These are phyloP conservation scores for Pseudocercospora musae DNA, from an alignment of 2,329 filamentous ascomycete genomes.

Conservation along the genomic window DNA sequence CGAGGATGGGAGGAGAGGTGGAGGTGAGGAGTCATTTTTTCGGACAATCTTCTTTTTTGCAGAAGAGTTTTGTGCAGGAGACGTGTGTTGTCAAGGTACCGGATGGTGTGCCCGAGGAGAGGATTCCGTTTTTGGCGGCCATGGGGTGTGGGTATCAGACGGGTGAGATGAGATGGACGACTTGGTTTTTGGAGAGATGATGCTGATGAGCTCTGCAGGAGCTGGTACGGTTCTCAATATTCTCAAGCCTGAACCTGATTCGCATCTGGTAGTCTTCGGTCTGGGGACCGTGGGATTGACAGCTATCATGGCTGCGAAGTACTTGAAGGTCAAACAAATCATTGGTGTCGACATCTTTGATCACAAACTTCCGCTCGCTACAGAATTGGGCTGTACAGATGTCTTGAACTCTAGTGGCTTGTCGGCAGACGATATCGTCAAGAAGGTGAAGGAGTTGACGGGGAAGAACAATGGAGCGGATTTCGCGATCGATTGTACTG, in stretches of 20 bases:
- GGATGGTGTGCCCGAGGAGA: constrained; percentile 8
- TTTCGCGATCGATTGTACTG: constrained; percentile 21
- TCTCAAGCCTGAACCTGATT: constrained; percentile 15
- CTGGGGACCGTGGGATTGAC: constrained; percentile 22
- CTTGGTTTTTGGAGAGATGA: neutral
- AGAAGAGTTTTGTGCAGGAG: constrained; percentile 19
- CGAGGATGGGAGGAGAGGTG: constrained; percentile 4
- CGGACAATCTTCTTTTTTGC: constrained; percentile 17
- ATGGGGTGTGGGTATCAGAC: constrained; percentile 25
- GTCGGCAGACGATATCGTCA: constrained; percentile 6
- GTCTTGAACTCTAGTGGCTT: constrained; percentile 16
- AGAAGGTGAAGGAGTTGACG: constrained; percentile 17
- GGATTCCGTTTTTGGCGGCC: constrained; percentile 13
- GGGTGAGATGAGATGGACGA: constrained; percentile 3
- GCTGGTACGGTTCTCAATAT: constrained; percentile 22
- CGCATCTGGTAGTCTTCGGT: constrained; percentile 20
- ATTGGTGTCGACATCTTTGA: constrained; percentile 25
- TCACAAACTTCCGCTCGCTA: constrained; percentile 18
- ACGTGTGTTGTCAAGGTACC: constrained; percentile 17
- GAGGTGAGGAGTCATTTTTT: constrained; percentile 24
- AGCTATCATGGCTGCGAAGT: constrained; percentile 23
- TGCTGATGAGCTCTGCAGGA: constrained; percentile 2
- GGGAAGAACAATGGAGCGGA: constrained; percentile 13
- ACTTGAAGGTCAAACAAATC: constrained; percentile 18
- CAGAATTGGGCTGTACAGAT: constrained; percentile 19